Conservation (phyloP, 176 grass and related monocot genomes). For the Tillandsia fasciculata region DNA sequence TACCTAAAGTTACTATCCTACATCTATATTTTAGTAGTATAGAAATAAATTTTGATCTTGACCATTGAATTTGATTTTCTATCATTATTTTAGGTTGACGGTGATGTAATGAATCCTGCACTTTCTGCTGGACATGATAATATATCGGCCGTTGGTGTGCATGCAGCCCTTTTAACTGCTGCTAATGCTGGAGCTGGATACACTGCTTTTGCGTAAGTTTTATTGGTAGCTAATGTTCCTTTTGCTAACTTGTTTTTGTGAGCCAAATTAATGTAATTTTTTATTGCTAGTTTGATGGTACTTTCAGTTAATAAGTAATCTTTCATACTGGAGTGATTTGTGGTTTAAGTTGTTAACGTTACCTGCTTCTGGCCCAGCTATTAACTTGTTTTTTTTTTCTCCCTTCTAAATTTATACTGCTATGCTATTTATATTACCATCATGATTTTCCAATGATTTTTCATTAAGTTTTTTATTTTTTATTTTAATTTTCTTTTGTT, state of each 20-base stretch:
- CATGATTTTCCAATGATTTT: background rate
- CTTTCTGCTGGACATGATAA: conserved; percentile 41
- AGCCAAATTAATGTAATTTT: background rate
- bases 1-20: background rate
- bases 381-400: background rate
- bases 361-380: background rate
- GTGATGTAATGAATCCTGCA: conserved; percentile 48
- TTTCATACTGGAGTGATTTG: background rate
- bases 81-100: conserved; percentile 55
- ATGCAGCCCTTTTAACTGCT: conserved; percentile 44
- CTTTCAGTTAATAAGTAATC: background rate
- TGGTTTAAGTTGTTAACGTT: background rate
- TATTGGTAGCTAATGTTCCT: background rate
- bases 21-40: conserved; percentile 7
- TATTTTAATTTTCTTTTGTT: background rate
- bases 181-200: conserved; percentile 79
- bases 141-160: conserved; percentile 28
- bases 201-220: conserved; percentile 86
- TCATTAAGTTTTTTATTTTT: background rate
- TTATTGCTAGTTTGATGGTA: background rate
- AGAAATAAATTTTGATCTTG: conserved; percentile 14
- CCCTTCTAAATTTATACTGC: background rate
- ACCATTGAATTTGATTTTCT: conserved; percentile 16
- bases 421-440: background rate
- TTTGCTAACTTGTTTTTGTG: background rate